Conservation (phyloP, 371 early-diverging fungal species). For the Lichtheimia hyalospora region DNA sequence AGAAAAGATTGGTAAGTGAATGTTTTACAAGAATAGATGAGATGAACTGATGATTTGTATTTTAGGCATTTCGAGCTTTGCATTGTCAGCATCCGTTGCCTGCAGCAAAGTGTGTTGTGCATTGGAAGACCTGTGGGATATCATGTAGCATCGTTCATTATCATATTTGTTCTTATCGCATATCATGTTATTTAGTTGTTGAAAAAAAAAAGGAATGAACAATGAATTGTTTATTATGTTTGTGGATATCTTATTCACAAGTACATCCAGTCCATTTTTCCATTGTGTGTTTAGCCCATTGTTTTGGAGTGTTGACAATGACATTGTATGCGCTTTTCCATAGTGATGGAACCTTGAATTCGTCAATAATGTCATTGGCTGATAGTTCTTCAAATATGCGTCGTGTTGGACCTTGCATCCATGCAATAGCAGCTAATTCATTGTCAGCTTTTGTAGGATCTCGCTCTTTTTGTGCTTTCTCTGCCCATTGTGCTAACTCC, state of each 20-base stretch:
- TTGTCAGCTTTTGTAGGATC: not conserved
- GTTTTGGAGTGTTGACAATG: too few species aligned
- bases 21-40: not conserved
- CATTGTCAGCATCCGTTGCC: slow-evolving; percentile 83
- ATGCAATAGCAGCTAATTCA: slow-evolving; percentile 2
- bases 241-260: too few species aligned
- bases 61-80: slow-evolving; percentile 85
- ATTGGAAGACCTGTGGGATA: slow-evolving; percentile 85
- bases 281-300: too few species aligned
- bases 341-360: too few species aligned
- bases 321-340: too few species aligned
- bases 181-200: too few species aligned
- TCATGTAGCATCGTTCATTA: slow-evolving; percentile 47
- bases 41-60: not conserved
- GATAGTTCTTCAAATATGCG: slow-evolving; percentile 2
- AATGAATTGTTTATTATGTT: too few species aligned
- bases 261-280: too few species aligned
- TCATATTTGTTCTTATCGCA: too few species aligned
- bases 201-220: too few species aligned
- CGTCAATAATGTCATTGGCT: not conserved
- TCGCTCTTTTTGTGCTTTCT: not conserved
- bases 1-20: slow-evolving; percentile 75
- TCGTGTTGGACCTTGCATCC: slow-evolving; percentile 2
- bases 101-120: slow-evolving; percentile 90
- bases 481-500: slow-evolving; percentile 2